A percentile compares a stretch with the other conserved stretches of the same genome.
Conservation (phyloP, 2,329 filamentous ascomycete genomes). For the Bipolaris sorokiniana region DNA sequence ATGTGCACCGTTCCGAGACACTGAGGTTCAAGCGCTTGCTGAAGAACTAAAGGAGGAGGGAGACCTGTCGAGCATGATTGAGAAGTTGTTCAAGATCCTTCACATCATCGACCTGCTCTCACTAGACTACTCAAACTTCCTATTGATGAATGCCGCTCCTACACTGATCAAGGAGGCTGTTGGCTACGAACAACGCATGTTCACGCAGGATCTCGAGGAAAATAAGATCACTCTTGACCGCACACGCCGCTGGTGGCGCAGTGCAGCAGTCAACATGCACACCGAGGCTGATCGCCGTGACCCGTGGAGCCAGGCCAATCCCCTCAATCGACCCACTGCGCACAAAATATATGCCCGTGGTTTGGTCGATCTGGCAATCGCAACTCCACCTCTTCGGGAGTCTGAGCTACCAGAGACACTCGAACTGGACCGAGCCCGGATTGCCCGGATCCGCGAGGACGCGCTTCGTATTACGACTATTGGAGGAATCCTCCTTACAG, state of each 20-base stretch:
- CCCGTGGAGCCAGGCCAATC: slow-evolving; percentile 64
- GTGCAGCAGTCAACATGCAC: slow-evolving; percentile 67
- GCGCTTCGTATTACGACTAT: slow-evolving; percentile 72
- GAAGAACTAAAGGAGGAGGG: slow-evolving; percentile 61
- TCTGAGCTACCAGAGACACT: slow-evolving; percentile 75
- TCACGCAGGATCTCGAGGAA: slow-evolving; percentile 67
- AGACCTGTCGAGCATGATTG: slow-evolving; percentile 68
- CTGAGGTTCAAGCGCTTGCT: slow-evolving; percentile 71
- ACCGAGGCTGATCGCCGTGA: slow-evolving; percentile 72
- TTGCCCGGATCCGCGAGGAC: slow-evolving; percentile 62
- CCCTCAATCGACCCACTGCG: slow-evolving; percentile 65
- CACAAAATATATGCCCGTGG: slow-evolving; percentile 78
- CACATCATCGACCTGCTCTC: slow-evolving; percentile 78
- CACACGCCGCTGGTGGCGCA: slow-evolving; percentile 71
- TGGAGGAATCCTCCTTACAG: slow-evolving; percentile 76
- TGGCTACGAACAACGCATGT: slow-evolving; percentile 76
- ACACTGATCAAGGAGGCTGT: slow-evolving; percentile 73
- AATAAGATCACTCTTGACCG: slow-evolving; percentile 61
- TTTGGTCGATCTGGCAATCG: slow-evolving; percentile 76
- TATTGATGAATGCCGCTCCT: slow-evolving; percentile 74
- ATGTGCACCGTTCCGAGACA: slow-evolving; percentile 80
- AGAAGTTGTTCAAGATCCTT: slow-evolving; percentile 76
- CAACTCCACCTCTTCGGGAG: slow-evolving; percentile 61
- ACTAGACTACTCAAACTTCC: slow-evolving; percentile 82
- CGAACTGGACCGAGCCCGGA: slow-evolving; percentile 69